Percentiles rank a stretch among this genome's conserved stretches.
Evolutionary conservation across 2,329 filamentous ascomycete species (phyloP).

Genomic region (Zelopaecilomyces penicillatus): DNA sequence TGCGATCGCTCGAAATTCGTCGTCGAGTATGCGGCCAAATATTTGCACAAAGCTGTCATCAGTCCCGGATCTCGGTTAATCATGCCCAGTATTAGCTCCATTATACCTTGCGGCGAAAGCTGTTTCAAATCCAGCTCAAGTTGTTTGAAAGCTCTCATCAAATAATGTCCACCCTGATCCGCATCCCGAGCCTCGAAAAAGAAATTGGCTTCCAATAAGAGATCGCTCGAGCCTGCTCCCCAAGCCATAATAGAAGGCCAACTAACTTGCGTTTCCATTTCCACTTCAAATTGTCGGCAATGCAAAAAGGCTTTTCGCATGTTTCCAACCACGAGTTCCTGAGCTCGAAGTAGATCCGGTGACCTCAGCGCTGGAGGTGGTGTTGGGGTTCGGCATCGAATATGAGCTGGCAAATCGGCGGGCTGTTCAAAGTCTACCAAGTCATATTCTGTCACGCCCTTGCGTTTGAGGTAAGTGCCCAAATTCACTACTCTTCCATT

Average conservation of each 20-base stretch:
- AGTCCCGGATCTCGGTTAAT: constrained; percentile 35
- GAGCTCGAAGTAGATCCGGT: constrained; percentile 34
- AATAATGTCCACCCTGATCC: constrained; percentile 30
- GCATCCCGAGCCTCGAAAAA: constrained; percentile 32
- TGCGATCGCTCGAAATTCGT: constrained; percentile 36
- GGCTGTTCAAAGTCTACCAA: constrained; percentile 38
- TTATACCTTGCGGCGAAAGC: constrained; percentile 34
- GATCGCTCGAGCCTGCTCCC: constrained; percentile 35
- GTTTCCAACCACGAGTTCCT: constrained; percentile 35
- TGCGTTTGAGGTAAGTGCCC: constrained; percentile 43
- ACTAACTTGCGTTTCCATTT: constrained; percentile 27
- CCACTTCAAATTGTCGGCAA: constrained; percentile 34
- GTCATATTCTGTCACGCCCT: constrained; percentile 45
- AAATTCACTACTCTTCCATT: constrained; percentile 45
- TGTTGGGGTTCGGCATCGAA: constrained; percentile 37
- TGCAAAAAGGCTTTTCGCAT: constrained; percentile 37
- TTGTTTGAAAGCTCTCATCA: constrained; percentile 35
- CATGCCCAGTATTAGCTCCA: constrained; percentile 35
- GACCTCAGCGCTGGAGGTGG: constrained; percentile 34
- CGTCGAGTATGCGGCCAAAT: constrained; percentile 34
- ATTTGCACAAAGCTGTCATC: constrained; percentile 39
- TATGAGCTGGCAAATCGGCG: constrained; percentile 33
- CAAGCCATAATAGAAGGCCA: constrained; percentile 36
- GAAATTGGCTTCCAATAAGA: constrained; percentile 35
- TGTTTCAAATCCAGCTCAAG: constrained; percentile 35